Evolutionary conservation across 2,329 filamentous ascomycete genomes (phyloP).

Genomic region (Diplodia scrobiculata): DNA sequence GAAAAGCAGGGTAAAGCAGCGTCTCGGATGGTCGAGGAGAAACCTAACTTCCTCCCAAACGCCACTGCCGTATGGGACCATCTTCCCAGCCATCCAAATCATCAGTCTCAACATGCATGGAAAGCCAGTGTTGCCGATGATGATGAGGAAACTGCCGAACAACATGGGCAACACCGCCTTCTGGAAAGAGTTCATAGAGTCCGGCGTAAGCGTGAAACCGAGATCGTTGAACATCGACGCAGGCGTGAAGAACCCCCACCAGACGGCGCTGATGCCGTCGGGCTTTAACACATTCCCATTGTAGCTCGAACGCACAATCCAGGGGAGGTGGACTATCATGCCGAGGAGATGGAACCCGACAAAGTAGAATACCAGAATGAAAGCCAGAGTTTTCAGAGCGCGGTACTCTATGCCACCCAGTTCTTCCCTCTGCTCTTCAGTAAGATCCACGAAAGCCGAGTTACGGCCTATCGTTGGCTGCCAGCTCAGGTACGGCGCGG

Average conservation of each 20-base stretch:
- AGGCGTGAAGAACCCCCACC: conserved; percentile 92
- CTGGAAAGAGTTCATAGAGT: conserved; percentile 92
- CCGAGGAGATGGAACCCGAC: conserved; percentile 79
- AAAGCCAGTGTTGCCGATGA: conserved; percentile 94
- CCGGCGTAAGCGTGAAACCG: conserved; percentile 87
- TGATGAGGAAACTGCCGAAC: conserved; percentile 79
- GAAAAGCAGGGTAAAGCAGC: conserved; percentile 94
- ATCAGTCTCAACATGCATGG: conserved; percentile 91
- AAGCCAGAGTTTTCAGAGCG: conserved; percentile 79
- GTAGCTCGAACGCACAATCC: conserved; percentile 72
- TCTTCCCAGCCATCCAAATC: conserved; percentile 77
- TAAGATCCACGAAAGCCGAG: conserved; percentile 85
- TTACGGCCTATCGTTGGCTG: conserved; percentile 90
- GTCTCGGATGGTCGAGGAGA: conserved; percentile 87
- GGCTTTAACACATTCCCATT: conserved; percentile 61
- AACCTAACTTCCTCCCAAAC: conserved; percentile 90
- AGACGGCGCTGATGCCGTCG: conserved; percentile 66
- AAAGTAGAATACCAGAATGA: conserved; percentile 78
- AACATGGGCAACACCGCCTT: conserved; percentile 74
- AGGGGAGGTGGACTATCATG: conserved; percentile 72
- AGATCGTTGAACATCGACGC: conserved; percentile 91
- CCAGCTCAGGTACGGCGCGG: conserved; percentile 90
- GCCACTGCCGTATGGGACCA: conserved; percentile 66
- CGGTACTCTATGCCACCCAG: conserved; percentile 96
- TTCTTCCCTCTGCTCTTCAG: conserved; percentile 89